Base-by-base conservation (phyloP, 148 eudicot genomes). In the Gaultheria prostrata region DNA sequence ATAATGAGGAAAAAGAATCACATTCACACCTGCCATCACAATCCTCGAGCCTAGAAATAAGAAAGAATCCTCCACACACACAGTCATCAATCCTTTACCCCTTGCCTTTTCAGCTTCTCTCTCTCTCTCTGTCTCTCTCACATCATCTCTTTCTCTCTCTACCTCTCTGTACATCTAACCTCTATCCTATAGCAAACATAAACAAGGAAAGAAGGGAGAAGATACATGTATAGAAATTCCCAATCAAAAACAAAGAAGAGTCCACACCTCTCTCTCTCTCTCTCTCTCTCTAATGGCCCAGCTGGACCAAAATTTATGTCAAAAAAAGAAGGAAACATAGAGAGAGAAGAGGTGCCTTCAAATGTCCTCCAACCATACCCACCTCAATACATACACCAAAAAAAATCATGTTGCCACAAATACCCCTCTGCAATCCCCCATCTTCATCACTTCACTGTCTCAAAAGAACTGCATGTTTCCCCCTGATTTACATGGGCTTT, bases 381-480 rank as follows among this genome's bases (percentile, higher is more conserved):
- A 83, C 87, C 88, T 85, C 88, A 86, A 86, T 43, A n/a, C 11
- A 57, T 17, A 21, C 24, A 43, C 45, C 48, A 4, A 73, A 43
- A 45, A 18, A 73, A 39, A 26, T 78, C 6, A 67, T 56, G 70
- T 51, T 87, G 49, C 91, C 92, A 85, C 69, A 87, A 89, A 83
- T 91, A 76, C 93, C 93, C 93, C 82, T 91, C 93, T 91, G 93
- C 91, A 91, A 91, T 33, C 80, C 80, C 87, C 89, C 88, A 87
- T 87, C 92, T 89, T 89, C 91, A 84, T 89, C 89, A 86, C 86
- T 89, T 83, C 91, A 74, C 84, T 88, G 84, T 85, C 86, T 79
- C 87, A 57, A 85, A 85, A 74, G 75, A 84, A 79, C 30, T 75
- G 45, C 51, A 72, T 50, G 26, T 80, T 79, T 75, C 48, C 48